Evolutionary conservation across 495 filamentous ascomycete genomes (phyloP).

Genomic region (Barbatosphaeria neglecta): DNA sequence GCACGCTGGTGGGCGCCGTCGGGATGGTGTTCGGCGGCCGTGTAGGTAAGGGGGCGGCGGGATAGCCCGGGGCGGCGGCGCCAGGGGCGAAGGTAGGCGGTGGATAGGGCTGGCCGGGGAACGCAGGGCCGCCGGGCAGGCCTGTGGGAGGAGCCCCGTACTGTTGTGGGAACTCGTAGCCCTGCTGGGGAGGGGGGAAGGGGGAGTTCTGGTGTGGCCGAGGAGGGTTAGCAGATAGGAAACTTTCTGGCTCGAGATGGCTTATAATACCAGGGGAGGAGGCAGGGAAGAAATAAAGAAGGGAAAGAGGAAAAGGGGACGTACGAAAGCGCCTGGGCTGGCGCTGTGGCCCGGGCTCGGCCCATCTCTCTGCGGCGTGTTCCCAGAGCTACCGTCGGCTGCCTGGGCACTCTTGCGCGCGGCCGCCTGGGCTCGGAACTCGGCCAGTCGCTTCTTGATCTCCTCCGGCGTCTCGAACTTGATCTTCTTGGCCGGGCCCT

Average conservation of each 20-base stretch:
- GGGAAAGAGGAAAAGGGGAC: slow-evolving; percentile 10
- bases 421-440: slow-evolving; percentile 60
- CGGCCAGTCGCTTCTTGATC: slow-evolving; percentile 71
- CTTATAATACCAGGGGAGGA: too few species aligned
- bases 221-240: too few species aligned
- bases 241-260: too few species aligned
- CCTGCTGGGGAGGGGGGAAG: slow-evolving; percentile 29
- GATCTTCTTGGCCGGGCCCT: slow-evolving; percentile 59
- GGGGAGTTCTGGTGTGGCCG: slow-evolving; percentile 21
- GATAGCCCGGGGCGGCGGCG: slow-evolving; percentile 9
- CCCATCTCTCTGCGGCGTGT: slow-evolving; percentile 35
- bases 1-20: slow-evolving; percentile 14
- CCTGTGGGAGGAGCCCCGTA: slow-evolving; percentile 4
- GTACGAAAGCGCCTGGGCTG: slow-evolving; percentile 43
- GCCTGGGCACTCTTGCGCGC: slow-evolving; percentile 39
- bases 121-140: slow-evolving; percentile 13
- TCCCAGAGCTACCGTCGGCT: slow-evolving; percentile 31
- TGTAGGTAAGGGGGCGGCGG: slow-evolving; percentile 25
- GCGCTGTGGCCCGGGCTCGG: slow-evolving; percentile 45
- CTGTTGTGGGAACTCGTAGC: slow-evolving; percentile 17
- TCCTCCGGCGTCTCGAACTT: slow-evolving; percentile 68
- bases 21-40: slow-evolving; percentile 24
- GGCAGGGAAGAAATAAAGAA: background rate
- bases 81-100: slow-evolving; percentile 23
- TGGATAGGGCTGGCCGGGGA: slow-evolving; percentile 22